These are phyloP conservation scores for Chloranthus sessilifolius DNA, from an alignment of 164 flowering plant genomes.

Conservation along the genomic window DNA sequence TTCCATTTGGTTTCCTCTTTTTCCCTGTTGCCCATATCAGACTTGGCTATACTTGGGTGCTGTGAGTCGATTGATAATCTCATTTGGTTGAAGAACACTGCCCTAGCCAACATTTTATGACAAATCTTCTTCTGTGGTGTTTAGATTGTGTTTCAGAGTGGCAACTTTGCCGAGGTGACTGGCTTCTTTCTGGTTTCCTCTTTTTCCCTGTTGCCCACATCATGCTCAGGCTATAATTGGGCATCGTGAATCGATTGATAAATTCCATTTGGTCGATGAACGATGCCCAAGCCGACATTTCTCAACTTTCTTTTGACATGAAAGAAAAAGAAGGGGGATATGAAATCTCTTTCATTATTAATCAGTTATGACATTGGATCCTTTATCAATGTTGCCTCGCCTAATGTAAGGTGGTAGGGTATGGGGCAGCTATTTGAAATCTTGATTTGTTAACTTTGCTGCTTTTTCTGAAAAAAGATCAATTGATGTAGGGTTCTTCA, in stretches of 20 bases:
- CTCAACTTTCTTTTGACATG: too few species aligned
- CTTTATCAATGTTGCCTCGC: too few species aligned
- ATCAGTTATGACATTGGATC: too few species aligned
- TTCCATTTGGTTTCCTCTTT: conserved; percentile 16
- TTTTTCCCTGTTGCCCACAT: conserved; percentile 32
- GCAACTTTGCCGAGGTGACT: conserved; percentile 54
- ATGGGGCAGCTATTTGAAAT: too few species aligned
- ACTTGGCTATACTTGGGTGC: not conserved
- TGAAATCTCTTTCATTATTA: too few species aligned
- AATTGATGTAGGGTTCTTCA: too few species aligned
- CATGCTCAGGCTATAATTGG: not conserved
- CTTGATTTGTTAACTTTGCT: too few species aligned
- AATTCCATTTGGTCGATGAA: not conserved
- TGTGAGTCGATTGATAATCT: not conserved
- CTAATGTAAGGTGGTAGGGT: too few species aligned
- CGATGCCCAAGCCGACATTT: too few species aligned
- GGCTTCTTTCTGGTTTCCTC: conserved; percentile 26
- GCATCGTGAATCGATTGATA: not conserved
- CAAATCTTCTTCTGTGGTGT: not conserved
- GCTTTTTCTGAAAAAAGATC: too few species aligned
- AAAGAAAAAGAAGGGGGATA: too few species aligned
- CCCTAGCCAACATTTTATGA: not conserved
- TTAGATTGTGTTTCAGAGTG: not conserved
- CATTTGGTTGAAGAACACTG: conserved; percentile 1
- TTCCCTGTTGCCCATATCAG: conserved; percentile 19